These are phyloP conservation scores for Russula vinacea DNA, from an alignment of 768 basidiomycete genomes.

Conservation along the genomic window DNA sequence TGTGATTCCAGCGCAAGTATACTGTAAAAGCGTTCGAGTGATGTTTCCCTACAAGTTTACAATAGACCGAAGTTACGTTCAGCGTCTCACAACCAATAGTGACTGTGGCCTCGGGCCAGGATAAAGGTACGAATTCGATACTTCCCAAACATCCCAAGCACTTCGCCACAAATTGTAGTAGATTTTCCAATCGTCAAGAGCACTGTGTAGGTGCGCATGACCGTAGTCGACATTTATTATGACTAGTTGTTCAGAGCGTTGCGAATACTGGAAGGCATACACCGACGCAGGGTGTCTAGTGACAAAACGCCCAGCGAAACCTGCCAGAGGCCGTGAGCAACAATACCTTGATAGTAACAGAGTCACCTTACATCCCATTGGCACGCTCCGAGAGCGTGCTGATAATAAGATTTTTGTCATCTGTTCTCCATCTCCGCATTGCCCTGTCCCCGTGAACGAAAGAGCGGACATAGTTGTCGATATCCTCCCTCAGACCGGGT, in stretches of 20 bases:
- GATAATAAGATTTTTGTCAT: not conserved
- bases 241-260: not conserved
- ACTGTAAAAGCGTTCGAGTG: too few relatives aligned
- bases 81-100: too few relatives aligned
- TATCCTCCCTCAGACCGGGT: not conserved
- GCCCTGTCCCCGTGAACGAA: not conserved
- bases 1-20: too few relatives aligned
- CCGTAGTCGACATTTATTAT: too few relatives aligned
- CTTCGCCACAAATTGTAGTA: too few relatives aligned
- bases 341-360: not conserved
- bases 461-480: not conserved
- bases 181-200: not conserved
- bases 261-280: slow-evolving; percentile 3
- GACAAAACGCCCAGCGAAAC: slow-evolving; percentile 3
- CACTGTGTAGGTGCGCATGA: too few relatives aligned
- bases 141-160: too few relatives aligned
- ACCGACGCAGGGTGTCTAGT: slow-evolving; percentile 1
- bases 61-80: too few relatives aligned
- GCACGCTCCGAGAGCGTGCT: not conserved
- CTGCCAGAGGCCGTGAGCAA: not conserved
- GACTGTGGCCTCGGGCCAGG: too few relatives aligned
- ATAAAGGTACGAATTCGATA: too few relatives aligned
- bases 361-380: not conserved
- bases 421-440: not conserved
- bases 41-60: too few relatives aligned